Percentiles rank a stretch among this genome's conserved stretches.
phyloP scores from a whole-genome alignment of 108 stramenopile species.

The Thalassiosira profunda region DNA sequence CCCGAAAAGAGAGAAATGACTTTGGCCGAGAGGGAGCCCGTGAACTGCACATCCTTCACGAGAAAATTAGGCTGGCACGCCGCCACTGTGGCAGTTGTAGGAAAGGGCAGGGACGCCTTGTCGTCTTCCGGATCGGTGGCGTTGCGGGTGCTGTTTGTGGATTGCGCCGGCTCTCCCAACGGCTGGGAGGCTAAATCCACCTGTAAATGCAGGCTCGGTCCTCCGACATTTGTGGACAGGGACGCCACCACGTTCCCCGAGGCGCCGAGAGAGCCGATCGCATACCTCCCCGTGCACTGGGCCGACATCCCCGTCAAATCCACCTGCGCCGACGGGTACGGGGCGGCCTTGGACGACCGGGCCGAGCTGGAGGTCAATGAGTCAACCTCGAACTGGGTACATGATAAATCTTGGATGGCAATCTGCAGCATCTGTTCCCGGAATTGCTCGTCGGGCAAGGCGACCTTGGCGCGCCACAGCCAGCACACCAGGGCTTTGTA shows the following conservation, averaged over 20 bases:
- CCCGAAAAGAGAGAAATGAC: slow-evolving; percentile 67
- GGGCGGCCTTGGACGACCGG: neutral
- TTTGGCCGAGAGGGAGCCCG: slow-evolving; percentile 67
- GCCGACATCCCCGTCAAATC: slow-evolving; percentile 2
- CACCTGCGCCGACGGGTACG: neutral
- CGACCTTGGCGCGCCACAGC: slow-evolving; percentile 54
- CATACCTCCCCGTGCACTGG: neutral
- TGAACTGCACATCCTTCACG: slow-evolving; percentile 55
- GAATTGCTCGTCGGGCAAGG: slow-evolving; percentile 57
- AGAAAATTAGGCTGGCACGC: slow-evolving; percentile 1
- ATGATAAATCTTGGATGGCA: neutral
- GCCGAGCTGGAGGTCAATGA: neutral
- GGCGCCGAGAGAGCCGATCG: neutral
- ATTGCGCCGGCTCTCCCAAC: neutral
- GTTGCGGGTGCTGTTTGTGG: neutral
- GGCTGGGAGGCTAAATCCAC: neutral
- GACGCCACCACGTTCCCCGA: neutral
- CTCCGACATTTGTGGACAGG: no score
- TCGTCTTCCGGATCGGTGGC: no score
- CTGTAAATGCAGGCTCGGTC: neutral
- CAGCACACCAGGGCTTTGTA: slow-evolving; percentile 73
- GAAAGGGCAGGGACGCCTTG: neutral
- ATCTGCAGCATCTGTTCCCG: neutral
- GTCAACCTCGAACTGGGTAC: neutral
- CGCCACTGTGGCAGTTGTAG: neutral